Conservation (phyloP, 2,329 filamentous ascomycete species). For the Aureobasidium mangrovei region DNA sequence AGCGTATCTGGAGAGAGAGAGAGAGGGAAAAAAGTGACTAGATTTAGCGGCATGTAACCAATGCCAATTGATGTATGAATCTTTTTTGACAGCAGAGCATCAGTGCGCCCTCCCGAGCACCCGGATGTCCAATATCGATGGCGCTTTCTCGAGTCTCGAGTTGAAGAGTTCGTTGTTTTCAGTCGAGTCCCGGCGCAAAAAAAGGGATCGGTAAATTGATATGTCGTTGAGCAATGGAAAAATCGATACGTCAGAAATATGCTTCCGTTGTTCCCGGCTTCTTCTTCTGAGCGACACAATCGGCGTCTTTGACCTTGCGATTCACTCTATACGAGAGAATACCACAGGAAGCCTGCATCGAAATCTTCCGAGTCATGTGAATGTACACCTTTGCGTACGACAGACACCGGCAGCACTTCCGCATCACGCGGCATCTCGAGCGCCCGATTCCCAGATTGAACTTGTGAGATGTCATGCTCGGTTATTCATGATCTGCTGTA, state of each 20-base stretch:
- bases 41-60: background rate
- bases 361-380: background rate
- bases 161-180: background rate
- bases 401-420: no score
- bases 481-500: no score
- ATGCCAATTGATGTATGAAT: background rate
- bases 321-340: background rate
- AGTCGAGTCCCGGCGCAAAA: background rate
- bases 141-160: background rate
- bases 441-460: no score
- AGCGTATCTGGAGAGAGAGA: background rate
- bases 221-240: no score
- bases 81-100: background rate
- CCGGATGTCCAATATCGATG: background rate
- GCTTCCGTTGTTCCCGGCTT: no score
- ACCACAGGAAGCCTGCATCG: constrained; percentile 7
- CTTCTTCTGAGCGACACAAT: no score
- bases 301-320: background rate
- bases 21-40: background rate
- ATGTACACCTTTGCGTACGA: background rate
- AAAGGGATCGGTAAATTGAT: background rate
- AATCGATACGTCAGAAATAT: no score
- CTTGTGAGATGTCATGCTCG: no score
- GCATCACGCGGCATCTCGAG: no score
- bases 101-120: background rate